Evolutionary conservation across 805 yeast genomes (phyloP).

Genomic region (Kuraishia molischiana): DNA sequence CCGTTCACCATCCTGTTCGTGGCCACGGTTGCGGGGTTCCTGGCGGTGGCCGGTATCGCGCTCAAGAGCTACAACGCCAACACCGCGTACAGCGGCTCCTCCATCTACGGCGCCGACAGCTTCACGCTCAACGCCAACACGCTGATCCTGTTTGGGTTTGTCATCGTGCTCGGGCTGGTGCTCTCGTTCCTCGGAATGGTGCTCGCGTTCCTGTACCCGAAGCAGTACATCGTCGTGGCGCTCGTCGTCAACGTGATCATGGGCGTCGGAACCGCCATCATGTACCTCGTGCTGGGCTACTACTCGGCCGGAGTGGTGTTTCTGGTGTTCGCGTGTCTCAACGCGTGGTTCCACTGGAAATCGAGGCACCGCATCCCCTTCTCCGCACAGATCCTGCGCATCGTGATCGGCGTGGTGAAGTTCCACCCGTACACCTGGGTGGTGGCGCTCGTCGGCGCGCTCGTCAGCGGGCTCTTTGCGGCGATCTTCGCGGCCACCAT

Average conservation of each 20-base stretch:
- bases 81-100: slow-evolving; percentile 46
- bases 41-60: slow-evolving; percentile 60
- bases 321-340: slow-evolving; percentile 50
- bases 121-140: slow-evolving; percentile 72
- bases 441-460: slow-evolving; percentile 49
- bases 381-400: slow-evolving; percentile 58
- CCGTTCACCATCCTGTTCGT: slow-evolving; percentile 48
- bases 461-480: slow-evolving; percentile 53
- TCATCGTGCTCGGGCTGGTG: slow-evolving; percentile 48
- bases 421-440: slow-evolving; percentile 52
- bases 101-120: slow-evolving; percentile 46
- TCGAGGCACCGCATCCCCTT: slow-evolving; percentile 65
- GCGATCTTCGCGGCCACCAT: slow-evolving; percentile 57
- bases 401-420: slow-evolving; percentile 63
- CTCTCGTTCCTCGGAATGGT: slow-evolving; percentile 46
- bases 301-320: slow-evolving; percentile 78
- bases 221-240: slow-evolving; percentile 57
- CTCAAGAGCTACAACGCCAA: slow-evolving; percentile 52
- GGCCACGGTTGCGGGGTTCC: slow-evolving; percentile 49
- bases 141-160: slow-evolving; percentile 57
- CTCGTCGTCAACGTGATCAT: slow-evolving; percentile 56
- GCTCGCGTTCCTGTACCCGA: slow-evolving; percentile 57
- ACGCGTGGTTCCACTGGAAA: slow-evolving; percentile 66
- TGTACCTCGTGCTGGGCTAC: slow-evolving; percentile 55
- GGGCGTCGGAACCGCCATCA: slow-evolving; percentile 70